Base-by-base conservation (phyloP, 768 basidiomycete species). In the Amanita inopinata region DNA sequence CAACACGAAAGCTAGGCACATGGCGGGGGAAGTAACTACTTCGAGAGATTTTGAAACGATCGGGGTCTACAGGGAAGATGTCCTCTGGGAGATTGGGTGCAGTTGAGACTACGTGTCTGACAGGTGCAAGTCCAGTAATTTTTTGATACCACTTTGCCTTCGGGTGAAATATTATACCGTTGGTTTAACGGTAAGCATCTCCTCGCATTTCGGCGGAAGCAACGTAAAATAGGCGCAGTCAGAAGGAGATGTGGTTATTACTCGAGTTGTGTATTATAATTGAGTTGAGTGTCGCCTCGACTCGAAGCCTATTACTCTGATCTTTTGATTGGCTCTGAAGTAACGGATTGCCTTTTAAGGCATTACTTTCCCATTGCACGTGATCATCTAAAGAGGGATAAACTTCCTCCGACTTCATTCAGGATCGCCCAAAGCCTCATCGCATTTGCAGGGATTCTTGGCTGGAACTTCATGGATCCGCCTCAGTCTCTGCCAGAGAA, bases 1-100 rank as follows among this genome's bases (percentile, higher is more conserved):
- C 43, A 44, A 44, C 43, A 35, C 34, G 37, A 34, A 19, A 34
- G n/a, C 22, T 20, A 20, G 43, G 30, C 28, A 36, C 43, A 27
- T 37, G 28, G 19, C 34, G 35, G 30, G 43, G 43, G 28, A 44
- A 37, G 19, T 22, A 4, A 37, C 11, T 20, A 37, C 43, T 44
- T 44, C 14, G 43, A 44, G 34, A 44, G 43, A 44, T 30, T 19
- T 25, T 37, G 35, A 33, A 14, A 12, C 15, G 19, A 32, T 36
- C n/a, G 9, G 42, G 33, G 27, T 18, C 17, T n/a, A 9, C 15
- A 8, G 19, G 43, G 25, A 20, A 8, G 43, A 31, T 44, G 34
- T 34, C 43, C 35, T 44, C 34, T 37, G 35, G 12, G 35, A 37
- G 43, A 2, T 3, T 31, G 17, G 35, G 17, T 18, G 41, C 17